Evolutionary conservation across 805 yeast genomes (phyloP), one percentile per base, ranked within the genome.

Genomic region (Hemisphaericaspora nanyangensis): DNA sequence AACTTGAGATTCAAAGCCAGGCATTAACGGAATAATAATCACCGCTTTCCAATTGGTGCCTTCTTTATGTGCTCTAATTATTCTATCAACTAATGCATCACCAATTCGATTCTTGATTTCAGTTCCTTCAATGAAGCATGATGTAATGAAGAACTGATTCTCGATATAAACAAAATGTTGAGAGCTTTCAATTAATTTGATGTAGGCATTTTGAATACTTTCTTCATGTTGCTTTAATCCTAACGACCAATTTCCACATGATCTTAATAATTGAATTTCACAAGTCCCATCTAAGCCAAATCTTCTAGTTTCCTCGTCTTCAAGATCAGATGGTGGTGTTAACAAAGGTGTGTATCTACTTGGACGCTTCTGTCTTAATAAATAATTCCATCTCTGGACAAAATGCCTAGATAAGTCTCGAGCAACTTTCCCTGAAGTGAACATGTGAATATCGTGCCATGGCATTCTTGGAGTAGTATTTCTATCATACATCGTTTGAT

Each of bases 361-460:
- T 3, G 99, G 98, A 42, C 96, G 72, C 58, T 95, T 95, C 51
- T 89, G 96, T 54, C 99, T 77, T 37, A 95, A 61, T 29, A 93
- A 69, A 55, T 87, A 93, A 58, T 93, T 93, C 99, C 99, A 93
- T 52, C 99, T 77, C 65, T 93, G 99, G 11, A 89, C 95, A 62
- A 95, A 93, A 60, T 93, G 98, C 41, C 99, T 77, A 0, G 95
- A 77, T 37, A 91, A 62, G 59, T 93, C 99, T 43, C 97, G 74
- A 0, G 98, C 99, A 3, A 90, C 80, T 53, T 90, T 95, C 11
- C 99, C 99, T 2, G 90, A 78, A 1, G 95, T 80, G 65, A 89
- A 80, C 95, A 90, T 93, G 50, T 93, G 98, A 28, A 93, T 87
- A 72, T 93, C 99, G 61, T 93, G 99, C 99, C 99, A 93, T 7